phyloP scores from a whole-genome alignment of 768 basidiomycete species.

The Neoboletus subvelutipes region DNA sequence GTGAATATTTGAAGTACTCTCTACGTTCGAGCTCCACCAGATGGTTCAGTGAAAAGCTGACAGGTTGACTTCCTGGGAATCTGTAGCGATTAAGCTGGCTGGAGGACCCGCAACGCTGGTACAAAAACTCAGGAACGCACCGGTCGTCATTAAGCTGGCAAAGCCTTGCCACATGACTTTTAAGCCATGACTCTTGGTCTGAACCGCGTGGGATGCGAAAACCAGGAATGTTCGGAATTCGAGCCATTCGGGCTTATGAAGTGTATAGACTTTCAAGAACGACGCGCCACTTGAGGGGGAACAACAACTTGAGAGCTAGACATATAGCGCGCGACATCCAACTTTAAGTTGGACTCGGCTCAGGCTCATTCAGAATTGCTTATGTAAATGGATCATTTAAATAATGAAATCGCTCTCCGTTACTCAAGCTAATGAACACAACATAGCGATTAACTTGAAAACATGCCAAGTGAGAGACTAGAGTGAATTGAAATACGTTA shows the following conservation, averaged over 20 bases:
- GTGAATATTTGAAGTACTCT: constrained; percentile 53
- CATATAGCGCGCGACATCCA: background rate
- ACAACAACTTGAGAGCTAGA: background rate
- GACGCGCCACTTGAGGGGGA: background rate
- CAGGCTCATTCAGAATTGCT: constrained; percentile 7
- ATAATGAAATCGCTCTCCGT: background rate
- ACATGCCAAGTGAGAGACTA: constrained; percentile 19
- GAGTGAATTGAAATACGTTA: constrained; percentile 26
- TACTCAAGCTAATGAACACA: constrained; percentile 11
- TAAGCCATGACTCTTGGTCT: constrained; percentile 66
- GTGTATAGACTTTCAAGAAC: background rate
- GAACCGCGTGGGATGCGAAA: constrained; percentile 51
- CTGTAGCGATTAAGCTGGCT: constrained; percentile 37
- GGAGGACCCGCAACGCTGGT: background rate
- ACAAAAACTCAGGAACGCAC: constrained; percentile 38
- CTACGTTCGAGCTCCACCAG: constrained; percentile 74
- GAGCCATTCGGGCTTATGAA: constrained; percentile 39
- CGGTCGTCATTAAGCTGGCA: constrained; percentile 65
- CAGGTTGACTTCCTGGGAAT: constrained; percentile 95
- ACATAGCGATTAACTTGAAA: constrained; percentile 21
- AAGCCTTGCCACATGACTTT: constrained; percentile 56
- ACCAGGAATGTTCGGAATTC: constrained; percentile 74
- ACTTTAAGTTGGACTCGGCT: background rate
- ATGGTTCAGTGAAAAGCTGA: constrained; percentile 77
- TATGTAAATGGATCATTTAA: constrained; percentile 17